These are phyloP conservation scores for Candida neerlandica DNA, from an alignment of 1,139 yeast genomes.

Conservation along the genomic window DNA sequence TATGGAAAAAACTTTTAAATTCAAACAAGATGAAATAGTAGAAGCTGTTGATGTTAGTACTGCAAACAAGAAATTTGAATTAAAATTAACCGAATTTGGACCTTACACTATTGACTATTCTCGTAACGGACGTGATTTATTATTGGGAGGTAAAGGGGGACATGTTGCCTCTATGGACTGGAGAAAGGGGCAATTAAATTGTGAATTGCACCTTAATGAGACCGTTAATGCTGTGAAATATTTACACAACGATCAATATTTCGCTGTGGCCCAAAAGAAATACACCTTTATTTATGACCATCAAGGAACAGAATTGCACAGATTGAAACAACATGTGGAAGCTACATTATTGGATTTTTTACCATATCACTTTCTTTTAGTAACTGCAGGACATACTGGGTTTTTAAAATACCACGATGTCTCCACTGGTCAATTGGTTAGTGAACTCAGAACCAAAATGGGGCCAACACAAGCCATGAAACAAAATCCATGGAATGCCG, in stretches of 20 bases:
- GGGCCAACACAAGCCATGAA: constrained; percentile 91
- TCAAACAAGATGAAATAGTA: constrained; percentile 76
- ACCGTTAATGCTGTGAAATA: constrained; percentile 89
- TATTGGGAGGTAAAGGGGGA: constrained; percentile 88
- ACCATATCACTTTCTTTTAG: constrained; percentile 88
- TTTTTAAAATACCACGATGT: constrained; percentile 92
- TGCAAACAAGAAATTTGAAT: constrained; percentile 71
- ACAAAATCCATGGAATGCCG: constrained; percentile 95
- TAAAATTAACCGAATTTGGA: constrained; percentile 77
- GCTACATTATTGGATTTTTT: constrained; percentile 81
- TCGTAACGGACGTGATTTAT: constrained; percentile 81
- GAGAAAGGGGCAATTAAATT: constrained; percentile 80
- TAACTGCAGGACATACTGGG: constrained; percentile 88
- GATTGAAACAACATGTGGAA: constrained; percentile 87
- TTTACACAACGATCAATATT: constrained; percentile 88
- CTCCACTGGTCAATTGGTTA: constrained; percentile 83
- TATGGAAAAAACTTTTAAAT: constrained; percentile 88
- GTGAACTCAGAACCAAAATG: constrained; percentile 81
- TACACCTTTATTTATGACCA: constrained; percentile 91
- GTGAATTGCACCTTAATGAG: constrained; percentile 85
- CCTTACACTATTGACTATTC: constrained; percentile 84
- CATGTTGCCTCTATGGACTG: constrained; percentile 97
- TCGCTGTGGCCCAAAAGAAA: constrained; percentile 96
- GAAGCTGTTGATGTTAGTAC: constrained; percentile 81
- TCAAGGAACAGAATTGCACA: constrained; percentile 88